Base-by-base conservation (phyloP, 208 protist genomes). In the Crithidia bombi region DNA sequence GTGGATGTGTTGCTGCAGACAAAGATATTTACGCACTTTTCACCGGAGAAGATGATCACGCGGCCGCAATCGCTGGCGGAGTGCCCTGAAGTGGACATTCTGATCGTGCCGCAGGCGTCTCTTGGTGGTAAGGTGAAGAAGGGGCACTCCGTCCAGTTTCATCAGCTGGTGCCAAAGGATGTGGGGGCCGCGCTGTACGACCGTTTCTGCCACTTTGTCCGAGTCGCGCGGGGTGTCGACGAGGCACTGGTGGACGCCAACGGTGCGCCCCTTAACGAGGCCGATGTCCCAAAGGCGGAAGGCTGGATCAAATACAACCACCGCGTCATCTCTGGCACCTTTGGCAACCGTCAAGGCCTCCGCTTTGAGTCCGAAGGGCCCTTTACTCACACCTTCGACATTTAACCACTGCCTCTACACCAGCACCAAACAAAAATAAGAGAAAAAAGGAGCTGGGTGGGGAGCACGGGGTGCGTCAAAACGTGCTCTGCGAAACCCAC, bases 101-200 rank as follows among this genome's bases (percentile, higher is more conserved):
- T 95, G 17, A 78, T 96, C 35, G 83, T 96, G 12, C 92, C 92
- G 28, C 92, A 96, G 65, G 92, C 92, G 11, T 90, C 89, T 10
- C 81, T 96, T 19, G 89, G 86, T n/a, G 92, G 92, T 17, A 95
- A 91, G 66, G 55, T 94, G 41, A 86, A 81, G 59, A 96, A 95
- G 65, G 86, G 88, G 1, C 79, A 91, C 25, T 81, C 80, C 26
- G 75, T 93, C 4, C 90, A 96, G 78, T 97, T 93, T 51, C 88
- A 96, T 69, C 56, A 78, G 10, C 78, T 93, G 23, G 75, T 96
- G 33, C 54, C 78, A 51, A 92, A 94, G 70, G 69, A 82, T 47
- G 65, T 68, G 30, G 78, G 87, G 21, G 65, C 52, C 25, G 50
- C 75, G 32, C 57, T 92, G 36, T 94, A 89, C 73, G 62, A 82